Evolutionary conservation across 306 rosid species (phyloP).

Genomic region (Pterocarpus santalinus): DNA sequence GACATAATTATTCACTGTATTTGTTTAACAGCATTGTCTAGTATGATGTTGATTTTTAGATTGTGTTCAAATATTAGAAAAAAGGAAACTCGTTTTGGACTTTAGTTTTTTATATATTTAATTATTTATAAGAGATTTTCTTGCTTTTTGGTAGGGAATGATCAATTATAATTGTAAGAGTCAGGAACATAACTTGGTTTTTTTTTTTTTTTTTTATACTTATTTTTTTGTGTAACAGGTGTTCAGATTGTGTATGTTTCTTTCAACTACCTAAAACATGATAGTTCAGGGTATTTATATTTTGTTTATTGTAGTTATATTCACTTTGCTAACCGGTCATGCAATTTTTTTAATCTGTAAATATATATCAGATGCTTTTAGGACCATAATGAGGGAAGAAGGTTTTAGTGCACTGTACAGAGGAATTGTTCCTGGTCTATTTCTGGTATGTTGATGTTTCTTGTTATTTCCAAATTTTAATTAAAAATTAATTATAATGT

Average conservation of each 20-base stretch:
- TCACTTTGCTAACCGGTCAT: conserved; percentile 40
- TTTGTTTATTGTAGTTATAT: conserved; percentile 30
- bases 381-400: conserved; percentile 89
- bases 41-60: conserved; percentile 17
- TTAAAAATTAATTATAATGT: conserved; percentile 2
- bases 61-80: neutral
- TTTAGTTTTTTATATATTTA: neutral
- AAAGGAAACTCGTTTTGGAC: neutral
- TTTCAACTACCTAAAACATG: conserved; percentile 19
- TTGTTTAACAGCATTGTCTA: conserved; percentile 18
- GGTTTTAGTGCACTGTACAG: conserved; percentile 82
- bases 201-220: neutral
- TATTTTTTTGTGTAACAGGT: neutral
- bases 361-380: conserved; percentile 84
- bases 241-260: neutral
- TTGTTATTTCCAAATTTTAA: conserved; percentile 6
- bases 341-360: conserved; percentile 35
- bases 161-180: conserved; percentile 10
- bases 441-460: conserved; percentile 74
- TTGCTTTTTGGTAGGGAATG: conserved; percentile 29
- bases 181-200: conserved; percentile 15
- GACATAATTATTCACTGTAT: conserved; percentile 16
- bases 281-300: conserved; percentile 5
- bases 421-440: conserved; percentile 87
- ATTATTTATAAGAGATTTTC: neutral